Base-by-base conservation (phyloP, 441 rosid genomes). In the Adansonia gregorii region DNA sequence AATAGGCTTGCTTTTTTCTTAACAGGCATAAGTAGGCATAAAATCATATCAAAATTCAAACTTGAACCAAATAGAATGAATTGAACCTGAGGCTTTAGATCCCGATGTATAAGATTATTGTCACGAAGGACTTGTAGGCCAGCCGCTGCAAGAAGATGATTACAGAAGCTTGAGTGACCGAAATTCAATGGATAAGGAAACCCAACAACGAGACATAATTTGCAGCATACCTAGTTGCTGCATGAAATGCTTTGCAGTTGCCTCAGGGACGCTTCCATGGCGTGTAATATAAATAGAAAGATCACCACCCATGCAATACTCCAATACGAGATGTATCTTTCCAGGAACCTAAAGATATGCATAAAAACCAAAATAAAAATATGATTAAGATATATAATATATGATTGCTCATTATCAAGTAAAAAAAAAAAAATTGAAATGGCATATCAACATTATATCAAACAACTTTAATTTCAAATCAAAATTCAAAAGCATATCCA, bases 221-320 rank as follows among this genome's bases (percentile, higher is more conserved):
- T 6, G n/a, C 65, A 75, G 55, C 78, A 59, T 81, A 89, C 98
- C 97, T 67, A 96, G 82, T 88, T 96, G 99, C 86, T 85, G 92
- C 99, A 96, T 92, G 83, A 92, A 96, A 83, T 92, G 92, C 86
- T 93, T 92, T 73, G 98, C 98, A 76, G 81, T 88, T 67, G 82
- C 89, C 87, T 94, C 99, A 6, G 89, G 88, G 22, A 91, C 89
- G 74, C 83, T 86, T 81, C 94, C 98, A 17, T 89, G 88, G 2
- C 88, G 89, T 72, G 93, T 91, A 73, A 96, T 90, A 80, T 89
- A 92, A 94, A 88, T 78, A 51, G 95, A 96, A 48, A 96, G 87
- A 88, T 96, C 99, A 67, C 98, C 99, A 6, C 98, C 98, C 84
- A 80, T 90, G 86, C 99, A 96, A 66, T 87, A 94, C 82, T 96